Evolutionary conservation across 2,329 filamentous ascomycete genomes (phyloP), one percentile per base, ranked within the genome.

Genomic region (Monilinia fructigena): DNA sequence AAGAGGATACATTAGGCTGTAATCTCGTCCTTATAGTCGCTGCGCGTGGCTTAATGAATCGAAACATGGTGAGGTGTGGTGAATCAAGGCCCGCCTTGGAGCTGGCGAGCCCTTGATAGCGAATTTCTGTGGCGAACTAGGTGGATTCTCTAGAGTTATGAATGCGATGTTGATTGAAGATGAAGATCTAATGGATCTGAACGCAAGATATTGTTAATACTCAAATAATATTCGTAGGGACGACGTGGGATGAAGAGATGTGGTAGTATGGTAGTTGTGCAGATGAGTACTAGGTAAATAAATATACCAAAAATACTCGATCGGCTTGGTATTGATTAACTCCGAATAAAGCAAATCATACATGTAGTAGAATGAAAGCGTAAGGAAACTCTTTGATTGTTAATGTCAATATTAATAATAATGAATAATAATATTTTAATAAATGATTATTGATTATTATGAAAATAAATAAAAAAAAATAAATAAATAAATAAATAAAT

Each of bases 81-180:
- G 23, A 55, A 63, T 66, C 67, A 71, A 72, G 72, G 73, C 74
- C 68, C 70, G 72, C 74, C 72, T 65, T 56, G n/a, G 58, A 68
- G 66, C 63, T 70, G 70, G 71, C 71, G 69, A 72, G 72, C 72
- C 71, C 68, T 68, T 68, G 38, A 58, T 61, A 18, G 55, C 35
- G 28, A 65, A 40, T n/a, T 45, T 38, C 20, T 50, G 56, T 59
- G 55, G 55, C 31, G 45, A 38, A 48, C 8, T 26, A 16, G 48
- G 38, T 50, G 23, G 45, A 56, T 38, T 31, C 14, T 59, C 31
- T 18, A 8, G 40, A 31, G 14, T 45, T 40, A 16, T 18, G 42
- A 20, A 50, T 50, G 42, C 45, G 54, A 47, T 48, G 26, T 26
- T 20, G 54, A 52, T 65, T n/a, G n/a, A n/a, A n/a, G n/a, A n/a